phyloP scores from a whole-genome alignment of 371 early-diverging fungal genomes.

The Dichotomocladium elegans region DNA sequence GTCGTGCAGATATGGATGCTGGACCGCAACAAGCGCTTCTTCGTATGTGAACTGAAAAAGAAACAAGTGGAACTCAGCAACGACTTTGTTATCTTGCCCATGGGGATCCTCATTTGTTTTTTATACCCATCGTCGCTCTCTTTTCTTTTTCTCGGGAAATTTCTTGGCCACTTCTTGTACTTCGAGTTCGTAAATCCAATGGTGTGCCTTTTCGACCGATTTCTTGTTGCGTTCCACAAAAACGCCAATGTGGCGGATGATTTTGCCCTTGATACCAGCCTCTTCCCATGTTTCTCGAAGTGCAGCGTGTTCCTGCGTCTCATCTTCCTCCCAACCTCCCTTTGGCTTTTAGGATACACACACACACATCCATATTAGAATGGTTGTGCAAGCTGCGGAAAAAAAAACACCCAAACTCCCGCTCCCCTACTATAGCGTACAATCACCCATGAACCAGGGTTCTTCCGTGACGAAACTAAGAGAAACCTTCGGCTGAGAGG shows the following conservation, averaged over 20 bases:
- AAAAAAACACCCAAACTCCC: neutral
- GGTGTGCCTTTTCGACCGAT: conserved; percentile 50
- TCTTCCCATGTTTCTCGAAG: conserved; percentile 68
- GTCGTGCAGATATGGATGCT: conserved; percentile 52
- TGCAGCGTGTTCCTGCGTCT: conserved; percentile 63
- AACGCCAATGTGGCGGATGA: conserved; percentile 49
- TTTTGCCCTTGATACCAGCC: conserved; percentile 55
- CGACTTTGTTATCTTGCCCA: too few species aligned
- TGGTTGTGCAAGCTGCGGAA: neutral
- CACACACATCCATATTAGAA: too few species aligned
- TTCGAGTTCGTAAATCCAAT: conserved; percentile 61
- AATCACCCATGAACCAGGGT: conserved; percentile 52
- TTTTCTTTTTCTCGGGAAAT: conserved; percentile 60
- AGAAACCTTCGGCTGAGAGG: conserved; percentile 43
- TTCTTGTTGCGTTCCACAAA: conserved; percentile 50
- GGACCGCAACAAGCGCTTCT: conserved; percentile 45
- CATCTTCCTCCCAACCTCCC: conserved; percentile 69
- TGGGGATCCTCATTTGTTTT: too few species aligned
- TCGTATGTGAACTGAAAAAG: conserved; percentile 51
- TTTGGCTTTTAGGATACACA: too few species aligned
- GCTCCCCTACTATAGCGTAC: conserved; percentile 30
- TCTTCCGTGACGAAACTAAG: conserved; percentile 51
- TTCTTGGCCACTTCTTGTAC: conserved; percentile 50
- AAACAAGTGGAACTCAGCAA: neutral
- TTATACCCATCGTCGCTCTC: conserved; percentile 56